phyloP scores from a whole-genome alignment of 140 eudicot species.

The Cichorium intybus region DNA sequence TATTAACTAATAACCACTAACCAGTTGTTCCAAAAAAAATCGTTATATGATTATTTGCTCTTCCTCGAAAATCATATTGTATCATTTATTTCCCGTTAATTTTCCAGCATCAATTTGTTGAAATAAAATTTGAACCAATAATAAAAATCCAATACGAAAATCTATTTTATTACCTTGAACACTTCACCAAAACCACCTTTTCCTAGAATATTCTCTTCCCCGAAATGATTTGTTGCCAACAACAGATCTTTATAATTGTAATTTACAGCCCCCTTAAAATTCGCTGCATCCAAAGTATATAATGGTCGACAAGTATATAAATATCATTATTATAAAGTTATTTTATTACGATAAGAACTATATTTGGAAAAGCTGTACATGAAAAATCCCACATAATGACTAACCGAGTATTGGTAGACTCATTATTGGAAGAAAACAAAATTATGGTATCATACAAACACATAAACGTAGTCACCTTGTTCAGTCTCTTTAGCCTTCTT shows the following conservation, averaged over 20 bases:
- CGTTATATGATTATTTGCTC: too few species aligned
- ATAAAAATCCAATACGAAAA: too few species aligned
- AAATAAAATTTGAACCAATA: too few species aligned
- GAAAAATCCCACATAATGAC: neutral
- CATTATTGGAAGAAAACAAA: neutral
- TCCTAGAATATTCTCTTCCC: constrained; percentile 52
- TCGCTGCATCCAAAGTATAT: constrained; percentile 30
- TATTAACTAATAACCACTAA: too few species aligned
- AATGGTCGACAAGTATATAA: constrained; percentile 18
- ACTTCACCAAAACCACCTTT: constrained; percentile 78
- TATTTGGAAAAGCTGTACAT: neutral
- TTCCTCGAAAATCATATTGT: neutral
- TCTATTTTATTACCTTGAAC: constrained; percentile 42
- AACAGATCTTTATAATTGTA: constrained; percentile 53
- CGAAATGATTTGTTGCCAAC: constrained; percentile 51
- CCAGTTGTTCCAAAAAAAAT: too few species aligned
- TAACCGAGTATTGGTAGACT: neutral
- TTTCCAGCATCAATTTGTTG: too few species aligned
- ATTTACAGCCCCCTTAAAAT: constrained; percentile 46
- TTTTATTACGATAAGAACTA: neutral
- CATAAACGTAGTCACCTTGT: constrained; percentile 32
- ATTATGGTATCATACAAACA: neutral
- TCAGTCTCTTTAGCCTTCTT: constrained; percentile 34
- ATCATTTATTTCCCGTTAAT: too few species aligned
- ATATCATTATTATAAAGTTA: constrained; percentile 1